Evolutionary conservation across 768 basidiomycete genomes (phyloP).

Genomic region (Calvatia gigantea): DNA sequence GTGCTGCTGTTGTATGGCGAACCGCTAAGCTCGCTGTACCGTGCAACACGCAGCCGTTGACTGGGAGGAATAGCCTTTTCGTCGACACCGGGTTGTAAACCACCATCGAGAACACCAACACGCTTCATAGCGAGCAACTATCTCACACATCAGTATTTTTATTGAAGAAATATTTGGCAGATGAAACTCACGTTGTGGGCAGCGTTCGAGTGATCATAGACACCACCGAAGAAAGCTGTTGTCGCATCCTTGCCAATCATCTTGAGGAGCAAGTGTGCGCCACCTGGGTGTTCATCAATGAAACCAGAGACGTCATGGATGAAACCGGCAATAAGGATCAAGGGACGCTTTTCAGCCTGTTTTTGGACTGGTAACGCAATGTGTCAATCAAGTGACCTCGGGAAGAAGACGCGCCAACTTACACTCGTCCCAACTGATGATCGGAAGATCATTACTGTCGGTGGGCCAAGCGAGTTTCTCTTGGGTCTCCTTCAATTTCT

Average conservation of each 20-base stretch:
- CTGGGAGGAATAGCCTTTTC: slow-evolving; percentile 69
- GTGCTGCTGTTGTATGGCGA: slow-evolving; percentile 53
- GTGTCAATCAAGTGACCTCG: background rate
- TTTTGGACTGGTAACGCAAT: slow-evolving; percentile 55
- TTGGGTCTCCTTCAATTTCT: slow-evolving; percentile 76
- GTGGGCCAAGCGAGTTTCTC: slow-evolving; percentile 79
- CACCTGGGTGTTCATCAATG: slow-evolving; percentile 90
- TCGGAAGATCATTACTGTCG: slow-evolving; percentile 68
- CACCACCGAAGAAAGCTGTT: slow-evolving; percentile 91
- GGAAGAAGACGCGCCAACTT: slow-evolving; percentile 23
- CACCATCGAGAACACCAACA: slow-evolving; percentile 60
- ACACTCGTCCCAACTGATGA: slow-evolving; percentile 89
- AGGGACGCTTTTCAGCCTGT: slow-evolving; percentile 73
- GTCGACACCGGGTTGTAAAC: slow-evolving; percentile 53
- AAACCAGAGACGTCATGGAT: slow-evolving; percentile 88
- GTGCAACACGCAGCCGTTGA: slow-evolving; percentile 67
- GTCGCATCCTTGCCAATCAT: slow-evolving; percentile 90
- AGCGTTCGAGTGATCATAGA: slow-evolving; percentile 86
- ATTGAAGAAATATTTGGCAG: too few relatives aligned
- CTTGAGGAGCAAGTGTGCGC: slow-evolving; percentile 77
- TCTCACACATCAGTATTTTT: too few relatives aligned
- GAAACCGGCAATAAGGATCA: slow-evolving; percentile 87
- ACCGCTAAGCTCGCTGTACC: slow-evolving; percentile 51
- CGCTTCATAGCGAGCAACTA: slow-evolving; percentile 63
- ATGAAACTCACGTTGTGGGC: slow-evolving; percentile 72